Evolutionary conservation across 257 asterid species (phyloP), one percentile per base, ranked within the genome.

Genomic region (Plantago ovata): DNA sequence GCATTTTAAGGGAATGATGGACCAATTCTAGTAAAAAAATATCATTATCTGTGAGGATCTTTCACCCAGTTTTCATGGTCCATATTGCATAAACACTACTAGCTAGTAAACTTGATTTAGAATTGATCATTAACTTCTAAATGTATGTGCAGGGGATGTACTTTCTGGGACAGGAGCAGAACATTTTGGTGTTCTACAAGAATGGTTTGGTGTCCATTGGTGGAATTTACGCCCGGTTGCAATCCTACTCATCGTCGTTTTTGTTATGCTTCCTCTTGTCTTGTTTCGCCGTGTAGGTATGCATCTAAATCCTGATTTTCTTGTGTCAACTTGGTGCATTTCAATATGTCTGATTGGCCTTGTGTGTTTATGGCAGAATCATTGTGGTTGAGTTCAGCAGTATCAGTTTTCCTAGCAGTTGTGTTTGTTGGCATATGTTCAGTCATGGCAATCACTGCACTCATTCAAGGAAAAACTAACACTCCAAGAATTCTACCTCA

Each of bases 171-270:
- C 81, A 50, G 98, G 95, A 36, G 47, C 70, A 19, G 87, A 77
- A 18, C 95, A 92, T 65, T 75, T 86, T 80, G 98, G 98, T 15
- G 82, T 92, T 57, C 48, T 92, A 62, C 98, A 88, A 63, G 95
- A 84, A 77, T 88, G 95, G 98, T 85, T 88, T 47, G 98, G 98
- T 4, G 61, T 72, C 54, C 94, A 92, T 6, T 88, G 98, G 98
- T 92, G 98, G 98, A 92, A 84, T 38, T 54, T 71, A 16, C 95
- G 98, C 1, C 72, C 84, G 0, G 87, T 88, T 38, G 74, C 96
- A 4, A 70, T 88, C 49, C 79, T 88, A 64, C 80, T 85, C 63
- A 58, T 88, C 1, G 69, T 84, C 19, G 53, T 75, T n/a, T 71
- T 78, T 3, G 70, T 73, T 14, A 78, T 75, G 77, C 69, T 81